These are phyloP conservation scores for Sphenostylis stenocarpa DNA, from an alignment of 306 rosid genomes.

Conservation along the genomic window DNA sequence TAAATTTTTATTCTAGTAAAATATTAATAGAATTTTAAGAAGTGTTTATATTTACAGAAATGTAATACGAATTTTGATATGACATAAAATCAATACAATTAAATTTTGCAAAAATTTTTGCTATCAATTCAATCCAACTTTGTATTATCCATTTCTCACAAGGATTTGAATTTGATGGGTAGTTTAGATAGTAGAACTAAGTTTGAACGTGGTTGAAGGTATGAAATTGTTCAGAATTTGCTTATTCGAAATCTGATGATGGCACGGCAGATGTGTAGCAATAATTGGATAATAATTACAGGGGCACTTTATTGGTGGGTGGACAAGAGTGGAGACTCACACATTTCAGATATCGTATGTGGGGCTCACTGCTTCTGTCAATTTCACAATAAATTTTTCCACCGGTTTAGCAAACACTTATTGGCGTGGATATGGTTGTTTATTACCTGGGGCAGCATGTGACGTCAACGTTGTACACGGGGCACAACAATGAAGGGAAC, in stretches of 20 bases:
- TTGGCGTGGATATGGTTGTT: conserved; percentile 79
- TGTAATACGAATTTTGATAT: too few relatives aligned
- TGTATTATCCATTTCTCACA: too few relatives aligned
- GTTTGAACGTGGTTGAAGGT: too few relatives aligned
- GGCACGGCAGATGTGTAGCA: background rate
- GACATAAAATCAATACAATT: too few relatives aligned
- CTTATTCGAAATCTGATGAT: background rate
- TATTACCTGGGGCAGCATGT: conserved; percentile 61
- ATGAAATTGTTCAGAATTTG: background rate
- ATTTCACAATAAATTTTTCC: background rate
- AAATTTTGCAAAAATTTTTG: too few relatives aligned
- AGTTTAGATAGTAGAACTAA: background rate
- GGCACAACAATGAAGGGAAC: conserved; percentile 74
- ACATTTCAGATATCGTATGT: background rate
- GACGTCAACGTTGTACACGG: conserved; percentile 80
- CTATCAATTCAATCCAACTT: too few relatives aligned
- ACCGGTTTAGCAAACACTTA: background rate
- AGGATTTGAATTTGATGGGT: background rate
- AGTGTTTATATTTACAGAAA: too few relatives aligned
- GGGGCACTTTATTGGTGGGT: background rate
- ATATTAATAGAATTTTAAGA: too few relatives aligned
- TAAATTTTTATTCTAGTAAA: too few relatives aligned
- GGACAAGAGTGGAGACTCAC: background rate
- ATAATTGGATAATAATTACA: background rate
- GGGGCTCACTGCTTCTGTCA: background rate